Evolutionary conservation across 495 filamentous ascomycete genomes (phyloP), one percentile per base, ranked within the genome.

Genomic region (Viridothelium virens): DNA sequence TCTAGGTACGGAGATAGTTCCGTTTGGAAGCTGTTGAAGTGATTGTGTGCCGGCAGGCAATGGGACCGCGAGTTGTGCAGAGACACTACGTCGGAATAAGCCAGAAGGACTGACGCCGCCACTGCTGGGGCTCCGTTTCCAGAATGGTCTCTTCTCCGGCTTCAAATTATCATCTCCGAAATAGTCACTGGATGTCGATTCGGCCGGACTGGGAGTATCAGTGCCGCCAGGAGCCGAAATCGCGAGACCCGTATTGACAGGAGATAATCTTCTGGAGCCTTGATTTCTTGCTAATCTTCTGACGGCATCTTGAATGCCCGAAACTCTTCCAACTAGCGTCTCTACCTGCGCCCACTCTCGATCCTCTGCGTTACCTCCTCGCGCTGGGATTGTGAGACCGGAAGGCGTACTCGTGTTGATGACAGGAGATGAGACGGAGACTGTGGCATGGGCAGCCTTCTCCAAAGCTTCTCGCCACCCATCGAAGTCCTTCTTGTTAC

Each of bases 381-480:
- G 47, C n/a, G 69, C 66, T 61, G 77, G 72, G 0, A 75, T 71
- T 1, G 78, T 74, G 36, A 70, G 73, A 71, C 34, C 75, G 69
- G 36, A 70, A 39, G 48, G 72, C 56, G 63, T 70, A 70, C 66
- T 76, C 71, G 63, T 75, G 74, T 66, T 78, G 16, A 71, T 56
- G 14, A 36, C 16, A 5, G 70, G 38, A 18, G 25, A 44, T 1
- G 65, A 41, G 6, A 56, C 31, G 0, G 65, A 53, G 16, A 46
- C 62, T 63, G 68, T 77, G 63, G 11, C 69, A 69, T 67, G 82
- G 74, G 69, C 91, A 6, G 92, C 92, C 68, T 81, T 85, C 74
- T 97, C 92, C 38, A 98, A 75, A 2, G 92, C 94, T 56, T 83
- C 80, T 50, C 87, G 90, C 94, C 94, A 98, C 1, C 88, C 87